Evolutionary conservation across 2,329 filamentous ascomycete species (phyloP).

Genomic region (Diaporthe amygdali): DNA sequence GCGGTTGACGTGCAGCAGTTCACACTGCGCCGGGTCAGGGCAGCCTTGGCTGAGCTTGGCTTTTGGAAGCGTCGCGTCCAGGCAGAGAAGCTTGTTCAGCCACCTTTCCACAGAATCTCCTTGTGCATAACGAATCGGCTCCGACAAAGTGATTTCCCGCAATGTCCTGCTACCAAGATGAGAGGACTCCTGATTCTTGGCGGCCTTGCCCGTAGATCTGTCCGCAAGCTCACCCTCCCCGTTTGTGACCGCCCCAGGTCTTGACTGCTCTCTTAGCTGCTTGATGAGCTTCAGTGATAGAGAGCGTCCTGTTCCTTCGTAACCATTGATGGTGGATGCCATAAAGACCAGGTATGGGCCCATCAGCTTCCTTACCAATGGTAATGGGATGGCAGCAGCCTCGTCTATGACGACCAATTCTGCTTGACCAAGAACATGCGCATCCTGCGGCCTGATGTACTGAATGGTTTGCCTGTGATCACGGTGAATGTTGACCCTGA

Average conservation of each 20-base stretch:
- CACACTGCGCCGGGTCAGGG: constrained; percentile 89
- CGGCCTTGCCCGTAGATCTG: constrained; percentile 75
- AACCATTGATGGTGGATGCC: constrained; percentile 98
- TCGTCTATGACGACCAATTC: constrained; percentile 97
- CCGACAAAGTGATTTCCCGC: constrained; percentile 88
- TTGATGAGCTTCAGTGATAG: constrained; percentile 96
- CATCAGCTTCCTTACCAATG: constrained; percentile 91
- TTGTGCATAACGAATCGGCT: constrained; percentile 92
- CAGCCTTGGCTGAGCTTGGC: constrained; percentile 78
- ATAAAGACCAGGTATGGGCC: constrained; percentile 98
- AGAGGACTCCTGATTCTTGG: constrained; percentile 65
- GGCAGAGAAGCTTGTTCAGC: constrained; percentile 91
- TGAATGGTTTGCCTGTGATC: constrained; percentile 98
- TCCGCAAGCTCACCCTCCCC: constrained; percentile 74
- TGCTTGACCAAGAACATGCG: constrained; percentile 92
- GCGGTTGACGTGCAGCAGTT: constrained; percentile 92
- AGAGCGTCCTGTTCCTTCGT: constrained; percentile 95
- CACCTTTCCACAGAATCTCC: constrained; percentile 94
- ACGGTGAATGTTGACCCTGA: constrained; percentile 92
- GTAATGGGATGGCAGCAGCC: constrained; percentile 93
- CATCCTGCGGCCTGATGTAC: constrained; percentile 96
- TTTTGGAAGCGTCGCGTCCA: constrained; percentile 88
- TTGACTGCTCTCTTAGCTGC: constrained; percentile 91
- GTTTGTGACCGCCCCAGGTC: constrained; percentile 61
- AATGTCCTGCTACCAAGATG: constrained; percentile 73